Conservation (phyloP, 2,329 filamentous ascomycete species). For the Alternaria alternata region DNA sequence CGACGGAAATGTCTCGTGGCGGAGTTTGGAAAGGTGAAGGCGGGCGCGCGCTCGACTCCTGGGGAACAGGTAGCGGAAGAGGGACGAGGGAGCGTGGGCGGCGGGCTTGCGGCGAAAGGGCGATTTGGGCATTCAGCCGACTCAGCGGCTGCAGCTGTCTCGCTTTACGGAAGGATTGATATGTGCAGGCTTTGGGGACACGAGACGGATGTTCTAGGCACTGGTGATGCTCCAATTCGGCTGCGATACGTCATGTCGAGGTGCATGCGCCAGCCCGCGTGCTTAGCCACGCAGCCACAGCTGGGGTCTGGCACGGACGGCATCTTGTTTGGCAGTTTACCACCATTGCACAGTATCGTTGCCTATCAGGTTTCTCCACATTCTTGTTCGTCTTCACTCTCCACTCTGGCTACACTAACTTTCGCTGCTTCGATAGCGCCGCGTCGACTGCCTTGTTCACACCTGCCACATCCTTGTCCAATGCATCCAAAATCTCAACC, state of each 20-base stretch:
- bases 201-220: slow-evolving; percentile 10
- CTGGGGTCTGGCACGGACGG: neutral
- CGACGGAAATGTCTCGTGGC: slow-evolving; percentile 75
- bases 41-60: slow-evolving; percentile 69
- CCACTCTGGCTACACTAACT: neutral
- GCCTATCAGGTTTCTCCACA: neutral
- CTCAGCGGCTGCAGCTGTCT: slow-evolving; percentile 20
- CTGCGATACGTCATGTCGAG: slow-evolving; percentile 24
- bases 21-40: slow-evolving; percentile 73
- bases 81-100: slow-evolving; percentile 42
- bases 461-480: slow-evolving; percentile 41
- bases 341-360: neutral
- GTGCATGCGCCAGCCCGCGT: slow-evolving; percentile 4
- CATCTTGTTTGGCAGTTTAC: neutral
- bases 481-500: slow-evolving; percentile 44
- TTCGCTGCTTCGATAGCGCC: slow-evolving; percentile 8
- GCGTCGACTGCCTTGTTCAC: slow-evolving; percentile 18
- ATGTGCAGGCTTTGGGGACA: slow-evolving; percentile 11
- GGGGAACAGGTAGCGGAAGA: slow-evolving; percentile 74
- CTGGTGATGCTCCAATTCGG: slow-evolving; percentile 17
- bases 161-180: slow-evolving; percentile 13
- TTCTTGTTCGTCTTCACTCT: neutral
- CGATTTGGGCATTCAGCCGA: slow-evolving; percentile 46
- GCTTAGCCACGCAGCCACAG: slow-evolving; percentile 13
- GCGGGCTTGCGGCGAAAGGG: slow-evolving; percentile 42